Conservation (phyloP, 352 stramenopile species). For the Phytophthora podocarpi region DNA sequence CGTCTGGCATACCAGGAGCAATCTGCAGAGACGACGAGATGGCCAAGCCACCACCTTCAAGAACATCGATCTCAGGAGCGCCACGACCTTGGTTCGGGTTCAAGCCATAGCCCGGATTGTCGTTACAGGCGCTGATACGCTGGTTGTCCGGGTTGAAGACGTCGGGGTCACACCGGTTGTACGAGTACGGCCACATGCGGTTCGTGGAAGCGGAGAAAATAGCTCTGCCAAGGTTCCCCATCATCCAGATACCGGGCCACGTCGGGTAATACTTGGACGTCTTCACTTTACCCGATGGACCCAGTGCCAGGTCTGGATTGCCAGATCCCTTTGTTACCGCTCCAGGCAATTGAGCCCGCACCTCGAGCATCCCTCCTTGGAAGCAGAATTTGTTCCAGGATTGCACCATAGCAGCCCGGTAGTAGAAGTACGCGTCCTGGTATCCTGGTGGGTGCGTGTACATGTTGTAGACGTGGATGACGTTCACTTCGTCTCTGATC, state of each 20-base stretch:
- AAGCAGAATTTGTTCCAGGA: slow-evolving; percentile 96
- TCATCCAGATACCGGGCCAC: slow-evolving; percentile 96
- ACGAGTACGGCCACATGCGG: slow-evolving; percentile 97
- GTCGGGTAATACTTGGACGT: slow-evolving; percentile 72
- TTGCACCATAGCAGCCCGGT: slow-evolving; percentile 88
- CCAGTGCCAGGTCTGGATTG: slow-evolving; percentile 46
- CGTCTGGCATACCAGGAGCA: slow-evolving; percentile 64
- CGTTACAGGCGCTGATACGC: slow-evolving; percentile 90
- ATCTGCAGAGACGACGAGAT: slow-evolving; percentile 93
- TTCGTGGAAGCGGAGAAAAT: slow-evolving; percentile 95
- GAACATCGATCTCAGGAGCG: slow-evolving; percentile 95
- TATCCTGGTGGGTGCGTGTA: slow-evolving; percentile 57
- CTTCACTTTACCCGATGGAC: slow-evolving; percentile 62
- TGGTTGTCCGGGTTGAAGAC: slow-evolving; percentile 60
- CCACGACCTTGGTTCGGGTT: slow-evolving; percentile 85
- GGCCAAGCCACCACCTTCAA: slow-evolving; percentile 81
- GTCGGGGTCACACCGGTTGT: slow-evolving; percentile 87
- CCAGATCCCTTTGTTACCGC: slow-evolving; percentile 45
- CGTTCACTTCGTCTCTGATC: slow-evolving; percentile 36
- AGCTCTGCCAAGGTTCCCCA: slow-evolving; percentile 95
- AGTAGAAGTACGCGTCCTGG: slow-evolving; percentile 53
- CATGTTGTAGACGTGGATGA: slow-evolving; percentile 61
- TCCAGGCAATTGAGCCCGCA: slow-evolving; percentile 88
- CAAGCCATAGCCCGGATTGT: slow-evolving; percentile 89
- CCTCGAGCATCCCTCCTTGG: slow-evolving; percentile 93